These are phyloP conservation scores for Streptanthus diversifolius DNA, from an alignment of 345 rosid species.

Conservation along the genomic window DNA sequence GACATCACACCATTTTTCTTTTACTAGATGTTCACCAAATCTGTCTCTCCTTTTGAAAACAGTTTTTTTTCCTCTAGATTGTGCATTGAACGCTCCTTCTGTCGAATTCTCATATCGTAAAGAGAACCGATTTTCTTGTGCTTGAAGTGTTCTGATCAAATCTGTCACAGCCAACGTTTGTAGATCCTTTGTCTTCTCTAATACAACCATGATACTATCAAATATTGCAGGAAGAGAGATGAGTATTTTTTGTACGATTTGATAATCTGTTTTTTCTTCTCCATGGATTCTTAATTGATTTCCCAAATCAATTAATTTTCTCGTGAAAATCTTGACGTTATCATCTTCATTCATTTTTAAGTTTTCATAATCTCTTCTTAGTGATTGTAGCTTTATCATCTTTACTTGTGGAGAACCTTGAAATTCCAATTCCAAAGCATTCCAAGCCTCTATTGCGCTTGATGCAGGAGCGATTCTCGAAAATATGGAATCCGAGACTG, in stretches of 20 bases:
- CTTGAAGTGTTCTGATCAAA: neutral
- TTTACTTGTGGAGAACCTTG: no score
- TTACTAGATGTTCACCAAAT: no score
- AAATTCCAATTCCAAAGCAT: no score
- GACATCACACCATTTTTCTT: neutral
- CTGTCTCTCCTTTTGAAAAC: neutral
- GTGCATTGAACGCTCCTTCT: neutral
- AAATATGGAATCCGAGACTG: no score
- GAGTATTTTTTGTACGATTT: neutral
- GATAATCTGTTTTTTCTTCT: neutral
- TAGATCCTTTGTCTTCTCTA: neutral
- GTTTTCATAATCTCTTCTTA: neutral
- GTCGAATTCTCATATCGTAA: neutral
- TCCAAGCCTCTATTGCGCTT: no score
- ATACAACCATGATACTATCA: neutral
- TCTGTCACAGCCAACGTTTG: neutral
- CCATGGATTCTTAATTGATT: neutral
- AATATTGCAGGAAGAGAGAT: neutral
- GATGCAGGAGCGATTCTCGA: no score
- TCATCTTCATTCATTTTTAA: neutral
- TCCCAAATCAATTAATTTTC: neutral
- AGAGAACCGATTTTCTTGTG: neutral
- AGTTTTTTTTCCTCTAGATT: neutral
- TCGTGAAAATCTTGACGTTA: neutral
- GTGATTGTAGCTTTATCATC: no score